Conservation (phyloP, 2,329 filamentous ascomycete genomes). For the Aspergillus sp. region DNA sequence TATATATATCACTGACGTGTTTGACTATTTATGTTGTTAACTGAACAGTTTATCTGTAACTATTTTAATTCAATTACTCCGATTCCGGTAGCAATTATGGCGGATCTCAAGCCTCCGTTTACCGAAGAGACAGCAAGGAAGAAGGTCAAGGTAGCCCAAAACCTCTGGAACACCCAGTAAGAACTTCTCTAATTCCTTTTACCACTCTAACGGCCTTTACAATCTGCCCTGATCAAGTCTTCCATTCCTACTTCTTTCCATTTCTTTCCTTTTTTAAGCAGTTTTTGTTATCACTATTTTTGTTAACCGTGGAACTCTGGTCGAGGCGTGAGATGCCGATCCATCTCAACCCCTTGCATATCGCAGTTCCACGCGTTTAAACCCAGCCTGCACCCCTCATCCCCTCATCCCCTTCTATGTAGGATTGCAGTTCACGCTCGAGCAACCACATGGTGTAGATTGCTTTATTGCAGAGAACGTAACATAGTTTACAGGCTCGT, state of each 20-base stretch:
- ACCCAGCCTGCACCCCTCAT: not conserved
- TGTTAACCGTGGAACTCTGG: not conserved
- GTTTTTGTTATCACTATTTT: too few relatives aligned
- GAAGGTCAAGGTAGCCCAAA: constrained; percentile 83
- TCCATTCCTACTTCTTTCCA: not conserved
- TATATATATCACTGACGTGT: constrained; percentile 1
- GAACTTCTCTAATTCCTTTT: constrained; percentile 9
- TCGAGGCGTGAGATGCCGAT: not conserved
- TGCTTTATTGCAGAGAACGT: not conserved
- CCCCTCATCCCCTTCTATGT: not conserved
- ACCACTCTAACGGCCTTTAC: not conserved
- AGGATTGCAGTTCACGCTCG: too few relatives aligned
- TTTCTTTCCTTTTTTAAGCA: not conserved
- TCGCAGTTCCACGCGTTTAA: not conserved
- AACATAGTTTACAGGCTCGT: not conserved
- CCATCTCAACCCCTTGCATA: constrained; percentile 1
- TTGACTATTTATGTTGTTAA: too few relatives aligned
- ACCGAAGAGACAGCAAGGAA: constrained; percentile 67
- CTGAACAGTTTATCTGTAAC: not conserved
- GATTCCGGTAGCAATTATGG: constrained; percentile 28
- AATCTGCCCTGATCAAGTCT: not conserved
- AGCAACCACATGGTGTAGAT: not conserved
- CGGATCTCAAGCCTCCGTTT: constrained; percentile 64
- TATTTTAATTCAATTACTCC: not conserved
- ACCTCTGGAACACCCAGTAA: constrained; percentile 77